Evolutionary conservation across 306 rosid species (phyloP).

Genomic region (Oemleria cerasiformis): DNA sequence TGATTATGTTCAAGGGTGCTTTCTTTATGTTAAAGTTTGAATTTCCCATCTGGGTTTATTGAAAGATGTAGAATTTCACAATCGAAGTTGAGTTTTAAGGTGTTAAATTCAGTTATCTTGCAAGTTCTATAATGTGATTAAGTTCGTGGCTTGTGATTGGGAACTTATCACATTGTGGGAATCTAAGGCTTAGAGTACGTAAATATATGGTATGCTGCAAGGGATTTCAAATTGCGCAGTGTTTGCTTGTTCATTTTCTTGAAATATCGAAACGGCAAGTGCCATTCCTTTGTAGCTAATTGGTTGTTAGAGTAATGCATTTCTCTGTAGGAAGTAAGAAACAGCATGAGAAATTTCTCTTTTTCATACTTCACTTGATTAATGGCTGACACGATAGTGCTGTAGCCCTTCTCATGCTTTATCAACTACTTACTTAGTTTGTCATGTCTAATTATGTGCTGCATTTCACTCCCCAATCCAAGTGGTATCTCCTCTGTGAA

Average conservation of each 20-base stretch:
- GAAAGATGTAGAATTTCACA: slow-evolving; percentile 13
- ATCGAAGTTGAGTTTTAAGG: not conserved
- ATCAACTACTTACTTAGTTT: not conserved
- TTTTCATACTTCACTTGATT: not conserved
- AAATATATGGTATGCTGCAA: no score
- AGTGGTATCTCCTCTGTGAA: not conserved
- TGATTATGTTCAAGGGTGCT: not conserved
- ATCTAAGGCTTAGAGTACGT: not conserved
- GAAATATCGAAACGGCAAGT: not conserved
- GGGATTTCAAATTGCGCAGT: not conserved
- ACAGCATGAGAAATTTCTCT: not conserved
- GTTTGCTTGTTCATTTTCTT: not conserved
- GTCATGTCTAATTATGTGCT: not conserved
- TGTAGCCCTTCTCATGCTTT: not conserved
- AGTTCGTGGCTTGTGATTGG: not conserved
- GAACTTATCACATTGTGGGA: not conserved
- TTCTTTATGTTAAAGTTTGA: not conserved
- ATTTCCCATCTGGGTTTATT: slow-evolving; percentile 7
- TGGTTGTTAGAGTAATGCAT: not conserved
- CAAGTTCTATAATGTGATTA: not conserved
- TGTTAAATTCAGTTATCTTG: not conserved
- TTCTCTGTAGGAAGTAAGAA: not conserved
- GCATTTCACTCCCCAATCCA: not conserved
- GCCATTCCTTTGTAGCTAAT: not conserved
- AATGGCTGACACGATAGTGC: not conserved